Conservation (phyloP, 768 basidiomycete species). For the Trametes maxima region DNA sequence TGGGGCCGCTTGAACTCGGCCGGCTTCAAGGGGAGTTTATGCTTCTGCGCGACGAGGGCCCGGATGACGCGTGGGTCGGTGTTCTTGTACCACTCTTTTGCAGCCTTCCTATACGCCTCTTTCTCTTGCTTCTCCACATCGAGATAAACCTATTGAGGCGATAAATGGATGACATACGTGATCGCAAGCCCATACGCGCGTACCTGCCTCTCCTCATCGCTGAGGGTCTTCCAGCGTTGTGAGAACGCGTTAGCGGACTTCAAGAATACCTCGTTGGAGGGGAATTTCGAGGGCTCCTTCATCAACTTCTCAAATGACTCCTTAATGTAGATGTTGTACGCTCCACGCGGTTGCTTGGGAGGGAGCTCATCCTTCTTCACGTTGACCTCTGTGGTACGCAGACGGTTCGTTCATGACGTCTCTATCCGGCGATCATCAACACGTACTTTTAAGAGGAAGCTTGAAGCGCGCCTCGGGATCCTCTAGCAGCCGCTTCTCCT, state of each 20-base stretch:
- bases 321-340: conserved; percentile 3
- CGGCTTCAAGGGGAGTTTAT: not conserved
- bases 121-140: not conserved
- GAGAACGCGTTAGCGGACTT: not conserved
- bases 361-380: conserved; percentile 12
- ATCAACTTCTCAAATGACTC: not conserved
- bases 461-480: conserved; percentile 5
- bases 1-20: not conserved
- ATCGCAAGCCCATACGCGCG: not conserved
- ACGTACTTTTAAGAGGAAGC: conserved; percentile 6
- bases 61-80: conserved; percentile 15
- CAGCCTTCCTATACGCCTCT: not conserved
- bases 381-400: conserved; percentile 8
- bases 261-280: not conserved
- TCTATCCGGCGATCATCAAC: not conserved
- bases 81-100: conserved; percentile 4
- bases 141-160: not conserved
- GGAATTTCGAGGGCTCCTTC: not conserved
- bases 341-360: not conserved
- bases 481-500: not conserved
- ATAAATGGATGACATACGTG: not conserved
- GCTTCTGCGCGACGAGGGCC: conserved; percentile 1
- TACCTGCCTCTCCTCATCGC: conserved; percentile 18
- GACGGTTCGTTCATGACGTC: no score
- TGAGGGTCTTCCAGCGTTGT: conserved; percentile 1